Conservation (phyloP, 2,329 filamentous ascomycete genomes). For the Colletotrichum coccodes region DNA sequence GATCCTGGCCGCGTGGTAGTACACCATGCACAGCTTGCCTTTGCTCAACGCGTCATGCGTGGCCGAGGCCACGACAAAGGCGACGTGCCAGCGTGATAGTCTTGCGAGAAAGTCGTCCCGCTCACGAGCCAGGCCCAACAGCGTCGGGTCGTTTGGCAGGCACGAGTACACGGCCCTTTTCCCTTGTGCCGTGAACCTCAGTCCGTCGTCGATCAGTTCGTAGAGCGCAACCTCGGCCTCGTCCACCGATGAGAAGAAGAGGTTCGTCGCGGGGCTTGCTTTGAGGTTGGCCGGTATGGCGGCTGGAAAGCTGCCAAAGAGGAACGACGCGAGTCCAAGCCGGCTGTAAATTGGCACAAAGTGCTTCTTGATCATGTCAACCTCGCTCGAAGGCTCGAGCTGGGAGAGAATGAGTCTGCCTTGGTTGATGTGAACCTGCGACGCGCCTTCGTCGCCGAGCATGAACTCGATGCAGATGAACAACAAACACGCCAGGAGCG, state of each 20-base stretch:
- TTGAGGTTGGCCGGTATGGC: constrained; percentile 49
- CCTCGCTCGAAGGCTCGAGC: constrained; percentile 41
- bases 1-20: constrained; percentile 46
- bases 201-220: constrained; percentile 50
- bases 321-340: constrained; percentile 51
- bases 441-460: constrained; percentile 57
- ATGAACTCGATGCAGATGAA: constrained; percentile 66
- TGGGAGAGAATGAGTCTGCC: constrained; percentile 52
- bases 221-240: constrained; percentile 46
- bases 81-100: constrained; percentile 42
- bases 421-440: constrained; percentile 56
- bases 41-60: constrained; percentile 32
- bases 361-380: constrained; percentile 50
- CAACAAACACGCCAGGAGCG: constrained; percentile 58
- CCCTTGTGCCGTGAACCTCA: constrained; percentile 47
- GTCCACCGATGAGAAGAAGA: constrained; percentile 44
- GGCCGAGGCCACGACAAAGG: constrained; percentile 42
- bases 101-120: constrained; percentile 45
- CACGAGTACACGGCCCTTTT: constrained; percentile 39
- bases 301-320: constrained; percentile 50
- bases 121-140: constrained; percentile 40
- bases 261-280: constrained; percentile 38
- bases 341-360: constrained; percentile 56
- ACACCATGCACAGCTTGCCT: constrained; percentile 46
- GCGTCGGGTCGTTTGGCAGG: constrained; percentile 36